A percentile compares a stretch with the other conserved stretches of the same genome.
These are phyloP conservation scores for Phytophthora cryptogea DNA, from an alignment of 352 stramenopile genomes.

Conservation along the genomic window DNA sequence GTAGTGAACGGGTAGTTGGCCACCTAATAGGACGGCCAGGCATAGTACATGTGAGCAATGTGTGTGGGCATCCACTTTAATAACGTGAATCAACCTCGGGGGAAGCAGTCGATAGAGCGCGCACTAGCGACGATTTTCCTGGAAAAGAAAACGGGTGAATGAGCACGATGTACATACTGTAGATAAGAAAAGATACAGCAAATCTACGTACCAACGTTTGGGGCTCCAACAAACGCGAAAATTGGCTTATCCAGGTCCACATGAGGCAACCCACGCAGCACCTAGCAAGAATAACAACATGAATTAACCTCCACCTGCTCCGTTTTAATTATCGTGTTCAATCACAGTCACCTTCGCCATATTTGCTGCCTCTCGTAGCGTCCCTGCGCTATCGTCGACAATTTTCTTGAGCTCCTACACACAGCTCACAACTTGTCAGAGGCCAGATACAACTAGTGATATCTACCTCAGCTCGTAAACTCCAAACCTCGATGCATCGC, in stretches of 20 bases:
- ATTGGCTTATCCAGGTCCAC: conserved; percentile 83
- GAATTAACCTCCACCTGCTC: background rate
- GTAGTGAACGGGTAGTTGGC: conserved; percentile 91
- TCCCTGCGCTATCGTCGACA: conserved; percentile 45
- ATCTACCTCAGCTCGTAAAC: background rate
- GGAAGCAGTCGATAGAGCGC: conserved; percentile 78
- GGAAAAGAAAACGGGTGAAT: conserved; percentile 2
- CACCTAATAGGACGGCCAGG: conserved; percentile 44
- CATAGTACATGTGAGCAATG: conserved; percentile 6
- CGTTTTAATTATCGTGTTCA: background rate
- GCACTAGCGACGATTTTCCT: conserved; percentile 87
- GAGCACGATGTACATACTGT: background rate
- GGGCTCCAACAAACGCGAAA: conserved; percentile 84
- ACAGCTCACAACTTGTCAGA: background rate
- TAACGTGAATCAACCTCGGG: conserved; percentile 53
- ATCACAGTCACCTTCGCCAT: conserved; percentile 58
- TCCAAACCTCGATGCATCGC: conserved; percentile 70
- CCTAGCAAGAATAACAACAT: conserved; percentile 32
- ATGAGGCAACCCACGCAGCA: conserved; percentile 71
- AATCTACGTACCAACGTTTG: conserved; percentile 73
- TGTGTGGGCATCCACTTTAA: background rate
- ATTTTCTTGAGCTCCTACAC: conserved; percentile 49
- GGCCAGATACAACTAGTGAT: background rate
- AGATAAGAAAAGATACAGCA: background rate
- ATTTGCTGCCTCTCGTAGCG: conserved; percentile 51